Evolutionary conservation across 345 rosid species (phyloP).

Genomic region (Populus deltoides): DNA sequence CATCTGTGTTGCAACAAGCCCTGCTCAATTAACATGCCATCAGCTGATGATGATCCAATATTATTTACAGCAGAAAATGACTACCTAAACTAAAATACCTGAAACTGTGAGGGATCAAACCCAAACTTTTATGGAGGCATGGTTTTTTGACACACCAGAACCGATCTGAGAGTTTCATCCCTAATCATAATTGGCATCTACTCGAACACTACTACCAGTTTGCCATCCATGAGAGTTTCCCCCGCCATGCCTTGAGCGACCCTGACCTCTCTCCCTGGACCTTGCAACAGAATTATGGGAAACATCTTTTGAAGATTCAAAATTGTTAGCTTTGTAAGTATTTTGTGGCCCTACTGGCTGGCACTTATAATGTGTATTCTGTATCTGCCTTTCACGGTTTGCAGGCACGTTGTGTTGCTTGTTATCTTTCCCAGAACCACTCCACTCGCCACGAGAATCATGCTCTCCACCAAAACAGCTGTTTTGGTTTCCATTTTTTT

Average conservation of each 20-base stretch:
- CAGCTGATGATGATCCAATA: slow-evolving; percentile 13
- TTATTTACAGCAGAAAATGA: slow-evolving; percentile 17
- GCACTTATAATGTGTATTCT: slow-evolving; percentile 64
- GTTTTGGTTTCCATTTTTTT: slow-evolving; percentile 54
- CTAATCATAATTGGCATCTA: slow-evolving; percentile 42
- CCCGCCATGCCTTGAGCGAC: slow-evolving; percentile 57
- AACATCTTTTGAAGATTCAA: slow-evolving; percentile 52
- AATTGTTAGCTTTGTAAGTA: slow-evolving; percentile 30
- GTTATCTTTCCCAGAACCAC: slow-evolving; percentile 52
- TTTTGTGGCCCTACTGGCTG: slow-evolving; percentile 54
- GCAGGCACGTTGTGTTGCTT: slow-evolving; percentile 44
- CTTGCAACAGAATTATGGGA: slow-evolving; percentile 48
- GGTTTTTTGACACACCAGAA: neutral
- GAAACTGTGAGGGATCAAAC: slow-evolving; percentile 11
- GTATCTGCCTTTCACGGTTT: slow-evolving; percentile 63
- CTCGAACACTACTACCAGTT: slow-evolving; percentile 42
- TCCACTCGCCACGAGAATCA: slow-evolving; percentile 71
- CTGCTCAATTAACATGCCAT: slow-evolving; percentile 34
- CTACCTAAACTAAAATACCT: slow-evolving; percentile 35
- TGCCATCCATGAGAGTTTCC: slow-evolving; percentile 45
- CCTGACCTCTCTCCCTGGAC: slow-evolving; percentile 67
- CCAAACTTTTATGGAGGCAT: slow-evolving; percentile 11
- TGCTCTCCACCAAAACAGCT: slow-evolving; percentile 51
- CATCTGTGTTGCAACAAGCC: slow-evolving; percentile 29
- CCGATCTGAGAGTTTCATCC: slow-evolving; percentile 23